Percentiles rank a stretch among this genome's conserved stretches.
Evolutionary conservation across 2,329 filamentous ascomycete genomes (phyloP).

Genomic region (Trichoderma simmonsii): DNA sequence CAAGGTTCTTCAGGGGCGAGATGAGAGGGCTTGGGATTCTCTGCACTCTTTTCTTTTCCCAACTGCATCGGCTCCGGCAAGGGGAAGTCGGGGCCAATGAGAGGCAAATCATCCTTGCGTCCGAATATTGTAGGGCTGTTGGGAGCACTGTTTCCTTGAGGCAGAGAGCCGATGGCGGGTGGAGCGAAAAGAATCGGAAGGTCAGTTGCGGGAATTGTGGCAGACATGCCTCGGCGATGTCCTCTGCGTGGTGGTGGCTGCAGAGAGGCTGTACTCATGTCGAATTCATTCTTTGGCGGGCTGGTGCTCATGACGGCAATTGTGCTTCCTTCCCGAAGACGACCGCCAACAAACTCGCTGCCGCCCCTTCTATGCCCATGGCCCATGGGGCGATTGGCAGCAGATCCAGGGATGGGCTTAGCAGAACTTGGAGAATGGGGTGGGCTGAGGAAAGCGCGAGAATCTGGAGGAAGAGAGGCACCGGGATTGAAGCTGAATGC

Average conservation of each 20-base stretch:
- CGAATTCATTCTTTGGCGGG: conserved; percentile 62
- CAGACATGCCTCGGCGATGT: conserved; percentile 70
- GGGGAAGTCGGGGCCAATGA: background rate
- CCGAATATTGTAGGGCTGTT: conserved; percentile 55
- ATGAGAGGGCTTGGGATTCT: conserved; percentile 9
- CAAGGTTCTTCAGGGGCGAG: background rate
- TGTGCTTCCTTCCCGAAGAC: conserved; percentile 55
- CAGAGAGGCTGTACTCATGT: conserved; percentile 55
- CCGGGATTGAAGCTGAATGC: conserved; percentile 57
- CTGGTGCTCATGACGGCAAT: conserved; percentile 65
- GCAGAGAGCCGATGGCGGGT: conserved; percentile 48
- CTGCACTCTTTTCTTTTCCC: background rate
- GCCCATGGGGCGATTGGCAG: conserved; percentile 55
- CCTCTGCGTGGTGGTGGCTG: conserved; percentile 50
- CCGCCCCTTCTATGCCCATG: conserved; percentile 77
- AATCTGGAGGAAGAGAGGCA: conserved; percentile 34
- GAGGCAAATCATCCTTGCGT: conserved; percentile 18
- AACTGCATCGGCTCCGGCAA: conserved; percentile 18
- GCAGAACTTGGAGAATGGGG: conserved; percentile 54
- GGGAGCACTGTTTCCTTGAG: conserved; percentile 61
- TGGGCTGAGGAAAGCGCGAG: conserved; percentile 48
- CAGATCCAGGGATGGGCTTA: conserved; percentile 43
- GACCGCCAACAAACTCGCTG: conserved; percentile 84
- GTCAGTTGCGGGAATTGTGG: conserved; percentile 80
- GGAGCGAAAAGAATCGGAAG: conserved; percentile 64